Conservation (phyloP, 257 asterid genomes). For the Nicotiana undulata region DNA sequence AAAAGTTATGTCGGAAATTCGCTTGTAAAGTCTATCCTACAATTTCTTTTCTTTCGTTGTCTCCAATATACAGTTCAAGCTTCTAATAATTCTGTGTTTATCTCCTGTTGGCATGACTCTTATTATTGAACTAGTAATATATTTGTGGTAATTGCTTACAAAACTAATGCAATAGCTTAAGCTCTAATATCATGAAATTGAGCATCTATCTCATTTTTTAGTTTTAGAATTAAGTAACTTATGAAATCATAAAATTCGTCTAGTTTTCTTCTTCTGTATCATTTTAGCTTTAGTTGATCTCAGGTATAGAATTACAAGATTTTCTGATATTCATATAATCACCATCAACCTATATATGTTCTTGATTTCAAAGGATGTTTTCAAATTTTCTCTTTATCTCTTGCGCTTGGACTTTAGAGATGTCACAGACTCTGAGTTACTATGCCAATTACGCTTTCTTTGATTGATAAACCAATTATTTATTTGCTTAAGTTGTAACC, state of each 20-base stretch:
- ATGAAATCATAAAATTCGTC: background rate
- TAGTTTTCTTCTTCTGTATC: too few species aligned
- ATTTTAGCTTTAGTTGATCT: too few species aligned
- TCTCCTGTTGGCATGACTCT: background rate
- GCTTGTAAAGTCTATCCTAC: background rate
- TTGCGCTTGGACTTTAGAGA: conserved; percentile 95
- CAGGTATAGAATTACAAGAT: background rate
- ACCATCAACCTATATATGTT: conserved; percentile 1
- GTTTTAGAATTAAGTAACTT: background rate
- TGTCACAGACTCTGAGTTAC: conserved; percentile 65
- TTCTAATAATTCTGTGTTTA: too few species aligned
- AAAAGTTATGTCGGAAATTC: background rate
- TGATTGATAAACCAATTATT: conserved; percentile 98
- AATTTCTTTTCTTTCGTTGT: background rate
- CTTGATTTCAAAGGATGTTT: background rate
- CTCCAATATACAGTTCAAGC: background rate
- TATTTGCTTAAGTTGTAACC: conserved; percentile 88
- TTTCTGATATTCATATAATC: background rate
- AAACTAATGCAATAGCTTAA: background rate
- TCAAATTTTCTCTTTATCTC: conserved; percentile 31
- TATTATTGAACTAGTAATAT: background rate
- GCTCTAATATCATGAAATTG: background rate
- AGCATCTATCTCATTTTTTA: background rate
- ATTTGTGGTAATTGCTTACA: background rate
- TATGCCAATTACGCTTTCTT: conserved; percentile 93